Base-by-base conservation (phyloP, 768 basidiomycete species). In the Leucogyrophana mollusca region DNA sequence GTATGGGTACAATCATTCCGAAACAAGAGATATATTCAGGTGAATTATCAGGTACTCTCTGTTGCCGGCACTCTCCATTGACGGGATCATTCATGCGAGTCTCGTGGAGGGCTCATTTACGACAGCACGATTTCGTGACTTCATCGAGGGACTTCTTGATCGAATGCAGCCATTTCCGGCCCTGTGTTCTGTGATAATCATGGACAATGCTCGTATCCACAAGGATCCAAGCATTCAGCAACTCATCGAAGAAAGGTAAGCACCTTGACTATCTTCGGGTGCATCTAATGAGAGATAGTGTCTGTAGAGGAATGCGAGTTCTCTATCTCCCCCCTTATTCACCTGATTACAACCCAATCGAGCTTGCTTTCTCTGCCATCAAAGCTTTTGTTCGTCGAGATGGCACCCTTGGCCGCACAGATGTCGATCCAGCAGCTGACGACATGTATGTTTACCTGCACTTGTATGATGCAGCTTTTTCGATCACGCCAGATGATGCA, bases 171-270 rank as follows among this genome's bases (percentile, higher is more conserved):
- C 66, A 1, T 73, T 51, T 39, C 72, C 69, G 0, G 48, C 22
- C 0, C 53, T 51, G 3, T 68, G 71, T 9, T 71, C 65, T 6
- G 68, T 72, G 1, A 46, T 73, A 25, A 55, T 73, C 1, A 67
- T 73, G 62, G 71, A 72, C 47, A 72, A 72, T 50, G 62, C 63
- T 6, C 22, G 41, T 1, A 69, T 72, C 16, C 69, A 74, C 47
- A 59, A 72, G 27, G 45, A 51, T 20, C 43, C 50, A 0, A 50
- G 51, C 1, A 47, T 74, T 3, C 41, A 34, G 2, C 60, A 66
- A n/a, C 47, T 68, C 41, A 55, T 70, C 38, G 57, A 67, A 43
- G 53, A 49, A 13, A 46, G 57, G 68, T 71, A 52, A 24, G n/a
- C n/a, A n/a, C n/a, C n/a, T n/a, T n/a, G n/a, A n/a, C n/a, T n/a